Conservation (phyloP, 257 asterid genomes). For the Capsicum baccatum region DNA sequence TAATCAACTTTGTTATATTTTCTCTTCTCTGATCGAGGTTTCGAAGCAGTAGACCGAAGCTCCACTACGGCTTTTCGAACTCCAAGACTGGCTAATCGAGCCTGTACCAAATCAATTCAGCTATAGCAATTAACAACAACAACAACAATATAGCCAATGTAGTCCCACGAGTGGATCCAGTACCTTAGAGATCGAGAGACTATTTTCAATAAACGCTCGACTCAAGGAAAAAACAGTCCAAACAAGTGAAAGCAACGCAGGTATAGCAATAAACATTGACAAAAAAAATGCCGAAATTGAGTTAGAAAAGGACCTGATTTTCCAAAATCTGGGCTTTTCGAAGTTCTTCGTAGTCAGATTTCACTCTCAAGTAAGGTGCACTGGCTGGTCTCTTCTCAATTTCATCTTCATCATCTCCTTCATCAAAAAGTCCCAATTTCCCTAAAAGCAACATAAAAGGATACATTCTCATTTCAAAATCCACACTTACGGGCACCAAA, state of each 20-base stretch:
- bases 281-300: not conserved
- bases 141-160: too few relatives aligned
- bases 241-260: not conserved
- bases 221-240: too few relatives aligned
- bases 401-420: constrained; percentile 39
- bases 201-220: too few relatives aligned
- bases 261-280: not conserved
- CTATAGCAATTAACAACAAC: not conserved
- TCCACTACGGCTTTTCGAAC: constrained; percentile 26
- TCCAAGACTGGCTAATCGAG: constrained; percentile 25
- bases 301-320: constrained; percentile 24
- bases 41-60: constrained; percentile 14
- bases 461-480: not conserved
- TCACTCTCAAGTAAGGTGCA: constrained; percentile 38
- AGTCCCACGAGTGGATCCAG: too few relatives aligned
- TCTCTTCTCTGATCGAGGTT: constrained; percentile 28
- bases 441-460: constrained; percentile 33
- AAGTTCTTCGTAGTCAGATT: constrained; percentile 58
- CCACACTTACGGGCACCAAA: not conserved
- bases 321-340: constrained; percentile 56
- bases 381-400: constrained; percentile 35
- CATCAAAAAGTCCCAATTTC: constrained; percentile 39
- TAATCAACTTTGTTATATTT: constrained; percentile 26
- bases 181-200: too few relatives aligned
- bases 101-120: constrained; percentile 5